These are phyloP conservation scores for Boletus reticuloceps DNA, from an alignment of 768 basidiomycete genomes.

Conservation along the genomic window DNA sequence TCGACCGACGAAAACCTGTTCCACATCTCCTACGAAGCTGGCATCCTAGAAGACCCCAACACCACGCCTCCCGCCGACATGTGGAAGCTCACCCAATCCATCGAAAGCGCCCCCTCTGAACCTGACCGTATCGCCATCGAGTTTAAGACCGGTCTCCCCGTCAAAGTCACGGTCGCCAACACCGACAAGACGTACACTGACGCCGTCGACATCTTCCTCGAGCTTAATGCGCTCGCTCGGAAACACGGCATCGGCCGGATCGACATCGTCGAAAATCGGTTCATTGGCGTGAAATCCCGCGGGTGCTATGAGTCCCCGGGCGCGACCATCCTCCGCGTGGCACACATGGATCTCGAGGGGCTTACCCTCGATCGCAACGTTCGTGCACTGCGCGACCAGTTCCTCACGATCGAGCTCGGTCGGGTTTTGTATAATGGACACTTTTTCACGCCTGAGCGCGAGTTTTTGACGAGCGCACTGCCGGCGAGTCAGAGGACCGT, in stretches of 20 bases:
- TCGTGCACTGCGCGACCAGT: conserved; percentile 90
- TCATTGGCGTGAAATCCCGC: conserved; percentile 98
- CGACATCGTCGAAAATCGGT: conserved; percentile 99
- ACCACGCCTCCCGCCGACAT: conserved; percentile 92
- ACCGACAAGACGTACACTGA: conserved; percentile 79
- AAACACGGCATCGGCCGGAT: conserved; percentile 96
- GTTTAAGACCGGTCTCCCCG: conserved; percentile 84
- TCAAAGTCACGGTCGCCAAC: conserved; percentile 64
- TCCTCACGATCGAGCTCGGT: conserved; percentile 87
- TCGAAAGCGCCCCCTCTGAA: conserved; percentile 73
- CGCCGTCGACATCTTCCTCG: conserved; percentile 89
- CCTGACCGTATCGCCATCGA: conserved; percentile 84
- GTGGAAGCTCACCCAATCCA: conserved; percentile 95
- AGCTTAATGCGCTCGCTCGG: conserved; percentile 86
- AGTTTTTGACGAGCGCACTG: conserved; percentile 88
- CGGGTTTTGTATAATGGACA: conserved; percentile 97
- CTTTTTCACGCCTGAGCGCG: conserved; percentile 99
- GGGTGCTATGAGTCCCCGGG: conserved; percentile 99
- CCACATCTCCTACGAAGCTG: conserved; percentile 99
- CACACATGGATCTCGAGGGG: conserved; percentile 96
- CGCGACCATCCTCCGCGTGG: conserved; percentile 91
- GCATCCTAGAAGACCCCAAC: conserved; percentile 97
- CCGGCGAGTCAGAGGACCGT: conserved; percentile 95
- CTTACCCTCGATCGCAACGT: conserved; percentile 98
- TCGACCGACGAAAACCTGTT: conserved; percentile 99